phyloP scores from a whole-genome alignment of 768 basidiomycete genomes.

The Leccinum subtestaceum region DNA sequence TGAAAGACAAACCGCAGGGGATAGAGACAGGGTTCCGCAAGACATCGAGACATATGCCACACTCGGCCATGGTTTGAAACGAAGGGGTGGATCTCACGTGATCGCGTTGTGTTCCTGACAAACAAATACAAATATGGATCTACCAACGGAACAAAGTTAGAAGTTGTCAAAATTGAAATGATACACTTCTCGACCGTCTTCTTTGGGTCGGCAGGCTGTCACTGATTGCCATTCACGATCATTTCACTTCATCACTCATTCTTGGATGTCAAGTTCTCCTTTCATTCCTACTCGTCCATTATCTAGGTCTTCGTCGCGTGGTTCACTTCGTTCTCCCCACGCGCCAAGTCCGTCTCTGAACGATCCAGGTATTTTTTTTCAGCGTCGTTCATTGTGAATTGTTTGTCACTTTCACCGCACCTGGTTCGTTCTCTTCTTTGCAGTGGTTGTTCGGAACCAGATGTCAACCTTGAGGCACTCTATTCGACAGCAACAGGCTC shows the following conservation, averaged over 20 bases:
- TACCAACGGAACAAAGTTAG: neutral
- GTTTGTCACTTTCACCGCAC: slow-evolving; percentile 19
- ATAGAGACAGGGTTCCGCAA: slow-evolving; percentile 54
- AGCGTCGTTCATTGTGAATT: slow-evolving; percentile 21
- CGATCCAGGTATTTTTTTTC: slow-evolving; percentile 61
- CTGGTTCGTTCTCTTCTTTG: slow-evolving; percentile 28
- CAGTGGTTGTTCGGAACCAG: slow-evolving; percentile 75
- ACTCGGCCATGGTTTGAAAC: slow-evolving; percentile 39
- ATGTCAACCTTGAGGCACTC: slow-evolving; percentile 80
- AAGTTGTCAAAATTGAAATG: neutral
- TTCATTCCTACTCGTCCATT: slow-evolving; percentile 34
- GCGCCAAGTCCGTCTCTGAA: slow-evolving; percentile 58
- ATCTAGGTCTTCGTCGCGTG: slow-evolving; percentile 50
- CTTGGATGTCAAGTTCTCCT: slow-evolving; percentile 37
- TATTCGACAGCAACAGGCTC: slow-evolving; percentile 82
- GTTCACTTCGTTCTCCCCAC: slow-evolving; percentile 45
- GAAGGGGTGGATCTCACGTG: slow-evolving; percentile 18
- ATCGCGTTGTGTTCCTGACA: slow-evolving; percentile 27
- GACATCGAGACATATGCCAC: slow-evolving; percentile 59
- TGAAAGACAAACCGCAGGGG: slow-evolving; percentile 54
- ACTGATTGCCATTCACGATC: slow-evolving; percentile 25
- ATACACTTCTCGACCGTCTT: neutral
- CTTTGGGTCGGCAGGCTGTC: slow-evolving; percentile 15
- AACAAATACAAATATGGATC: slow-evolving; percentile 24
- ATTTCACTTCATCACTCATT: slow-evolving; percentile 17